Conservation (phyloP, 768 basidiomycete species). For the Albatrellus ellisii region DNA sequence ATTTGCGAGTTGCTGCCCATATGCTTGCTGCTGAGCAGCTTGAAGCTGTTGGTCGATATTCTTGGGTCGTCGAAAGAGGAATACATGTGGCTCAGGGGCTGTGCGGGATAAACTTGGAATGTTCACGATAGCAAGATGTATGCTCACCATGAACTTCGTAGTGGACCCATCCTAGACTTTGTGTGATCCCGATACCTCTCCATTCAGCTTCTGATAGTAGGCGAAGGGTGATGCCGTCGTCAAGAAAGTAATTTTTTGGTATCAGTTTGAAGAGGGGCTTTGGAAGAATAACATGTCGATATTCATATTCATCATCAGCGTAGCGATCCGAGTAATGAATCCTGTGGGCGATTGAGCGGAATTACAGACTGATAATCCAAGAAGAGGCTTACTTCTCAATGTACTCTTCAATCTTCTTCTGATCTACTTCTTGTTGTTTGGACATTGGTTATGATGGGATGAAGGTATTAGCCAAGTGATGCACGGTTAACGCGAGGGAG, state of each 20-base stretch:
- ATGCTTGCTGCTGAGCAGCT: slow-evolving; percentile 11
- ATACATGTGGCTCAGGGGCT: slow-evolving; percentile 90
- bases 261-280: slow-evolving; percentile 90
- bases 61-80: slow-evolving; percentile 80
- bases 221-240: slow-evolving; percentile 68
- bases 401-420: slow-evolving; percentile 46
- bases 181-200: slow-evolving; percentile 92
- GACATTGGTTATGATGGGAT: too few species aligned
- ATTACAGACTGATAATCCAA: slow-evolving; percentile 7
- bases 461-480: too few species aligned
- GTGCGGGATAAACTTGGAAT: slow-evolving; percentile 3
- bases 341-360: slow-evolving; percentile 23
- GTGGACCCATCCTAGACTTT: slow-evolving; percentile 94
- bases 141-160: slow-evolving; percentile 88
- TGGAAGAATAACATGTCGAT: slow-evolving; percentile 93
- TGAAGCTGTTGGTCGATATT: slow-evolving; percentile 33
- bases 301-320: slow-evolving; percentile 86
- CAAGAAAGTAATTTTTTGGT: slow-evolving; percentile 69
- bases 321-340: slow-evolving; percentile 90
- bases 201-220: slow-evolving; percentile 83
- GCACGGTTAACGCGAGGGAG: too few species aligned
- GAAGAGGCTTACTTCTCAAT: slow-evolving; percentile 49
- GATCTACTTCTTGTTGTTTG: slow-evolving; percentile 15
- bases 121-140: slow-evolving; percentile 1
- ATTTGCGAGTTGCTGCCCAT: slow-evolving; percentile 14